Evolutionary conservation across 352 stramenopile species (phyloP), one percentile per base, ranked within the genome.

Genomic region (Blastocystis sp.): DNA sequence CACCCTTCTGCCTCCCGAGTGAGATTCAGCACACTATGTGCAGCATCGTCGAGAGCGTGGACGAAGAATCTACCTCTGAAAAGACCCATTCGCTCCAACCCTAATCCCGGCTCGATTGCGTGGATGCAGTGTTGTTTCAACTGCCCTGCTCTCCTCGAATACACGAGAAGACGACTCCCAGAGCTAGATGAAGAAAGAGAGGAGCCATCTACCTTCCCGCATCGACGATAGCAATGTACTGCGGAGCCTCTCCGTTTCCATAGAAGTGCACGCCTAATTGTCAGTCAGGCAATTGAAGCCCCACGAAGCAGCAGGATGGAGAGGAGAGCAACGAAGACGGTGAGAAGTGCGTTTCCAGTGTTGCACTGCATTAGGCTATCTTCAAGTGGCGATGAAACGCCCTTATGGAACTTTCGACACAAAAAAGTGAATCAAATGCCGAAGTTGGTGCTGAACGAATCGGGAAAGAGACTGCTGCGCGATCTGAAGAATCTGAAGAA

Each of bases 401-500:
- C 48, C 48, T 56, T 56, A 34, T 56, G 48, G 48, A 56, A 56
- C 48, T 56, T 56, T 56, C 48, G 5, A 17, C 14, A 56, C 5
- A 14, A 56, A 56, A 56, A 56, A 56, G 5, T 56, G 48, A 56
- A 56, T 56, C 5, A 14, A 56, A 56, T 56, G 48, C 48, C 48
- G 14, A 56, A 56, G 48, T 56, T 56, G 48, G 48, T 56, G 14
- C 97, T 94, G 69, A 98, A 95, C 59, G 93, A 94, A 88, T 95
- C 96, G 34, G 91, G 96, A 84, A 91, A 95, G 92, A 93, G 96
- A 91, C 92, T 99, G 78, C 95, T 99, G 92, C 93, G 95, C 81
- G 96, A 99, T 91, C 98, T 99, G 90, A 93, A 93, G 89, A 93
- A 96, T 89, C 93, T 99, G 40, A 96, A 99, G 91, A 98, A 97